These are phyloP conservation scores for Aspergillus ochraceus DNA, from an alignment of 2,329 filamentous ascomycete genomes.

Conservation along the genomic window DNA sequence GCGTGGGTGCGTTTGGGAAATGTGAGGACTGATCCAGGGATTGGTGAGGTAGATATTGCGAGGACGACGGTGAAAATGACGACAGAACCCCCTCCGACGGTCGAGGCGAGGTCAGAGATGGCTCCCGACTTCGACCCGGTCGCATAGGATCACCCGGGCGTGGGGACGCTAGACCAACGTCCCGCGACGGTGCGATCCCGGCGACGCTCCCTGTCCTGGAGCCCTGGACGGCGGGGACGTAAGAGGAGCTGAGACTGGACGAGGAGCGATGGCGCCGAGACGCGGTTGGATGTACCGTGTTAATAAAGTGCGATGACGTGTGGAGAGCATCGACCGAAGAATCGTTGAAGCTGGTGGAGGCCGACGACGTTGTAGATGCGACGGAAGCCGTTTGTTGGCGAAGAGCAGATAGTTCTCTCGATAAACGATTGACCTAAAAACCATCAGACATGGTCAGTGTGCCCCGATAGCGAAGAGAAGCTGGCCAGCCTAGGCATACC, in stretches of 20 bases:
- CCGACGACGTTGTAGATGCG: slow-evolving; percentile 60
- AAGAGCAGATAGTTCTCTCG: slow-evolving; percentile 82
- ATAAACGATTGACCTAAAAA: slow-evolving; percentile 81
- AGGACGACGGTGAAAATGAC: slow-evolving; percentile 31
- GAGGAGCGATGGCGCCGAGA: slow-evolving; percentile 59
- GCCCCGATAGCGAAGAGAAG: background rate
- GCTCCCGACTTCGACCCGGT: slow-evolving; percentile 41
- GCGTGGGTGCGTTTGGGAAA: slow-evolving; percentile 25
- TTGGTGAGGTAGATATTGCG: slow-evolving; percentile 20
- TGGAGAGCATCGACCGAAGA: slow-evolving; percentile 45
- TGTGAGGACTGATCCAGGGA: slow-evolving; percentile 30
- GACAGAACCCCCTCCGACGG: slow-evolving; percentile 31
- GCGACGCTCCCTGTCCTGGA: slow-evolving; percentile 38
- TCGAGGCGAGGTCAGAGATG: slow-evolving; percentile 42
- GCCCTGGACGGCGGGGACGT: slow-evolving; percentile 39
- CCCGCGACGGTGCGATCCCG: slow-evolving; percentile 47
- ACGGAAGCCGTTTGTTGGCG: slow-evolving; percentile 67
- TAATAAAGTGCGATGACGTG: slow-evolving; percentile 42
- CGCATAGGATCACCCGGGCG: slow-evolving; percentile 30
- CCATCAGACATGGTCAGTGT: background rate
- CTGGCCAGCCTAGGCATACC: slow-evolving; percentile 47
- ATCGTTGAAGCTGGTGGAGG: slow-evolving; percentile 53
- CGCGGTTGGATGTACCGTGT: slow-evolving; percentile 53
- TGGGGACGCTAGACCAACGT: slow-evolving; percentile 31
- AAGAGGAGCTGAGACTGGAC: slow-evolving; percentile 52